Evolutionary conservation across 495 filamentous ascomycete species (phyloP), one percentile per base, ranked within the genome.

Genomic region (Rusavskia elegans): DNA sequence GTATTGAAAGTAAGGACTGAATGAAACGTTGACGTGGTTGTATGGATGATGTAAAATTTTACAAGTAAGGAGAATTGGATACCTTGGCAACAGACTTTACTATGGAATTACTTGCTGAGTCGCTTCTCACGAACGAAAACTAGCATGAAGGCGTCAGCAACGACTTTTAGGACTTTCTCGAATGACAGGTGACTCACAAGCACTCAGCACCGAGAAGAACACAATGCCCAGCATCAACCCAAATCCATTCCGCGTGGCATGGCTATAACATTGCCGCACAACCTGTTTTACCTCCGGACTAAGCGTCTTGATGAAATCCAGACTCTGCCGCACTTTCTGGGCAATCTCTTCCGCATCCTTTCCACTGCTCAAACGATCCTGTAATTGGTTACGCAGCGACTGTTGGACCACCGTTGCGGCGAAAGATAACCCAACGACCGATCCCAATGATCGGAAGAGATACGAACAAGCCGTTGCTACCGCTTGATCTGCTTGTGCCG

Each of bases 391-490:
- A 5, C 85, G 73, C 21, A 95, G 69, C 11, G 71, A 69, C 54
- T 85, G 81, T 61, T 95, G 88, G 17, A 87, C 74, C 16, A 87
- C 72, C 2, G 83, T 88, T 0, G 84, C 77, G 14, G 79, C 74
- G 23, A 86, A 61, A 21, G 82, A 82, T 37, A 93, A 64, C 9
- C 87, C 85, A 19, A 85, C 73, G 9, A 87, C 81, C 4, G 78
- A 81, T n/a, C 88, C 88, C 10, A 93, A 69, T 5, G 83, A 82
- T 4, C 88, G 81, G 72, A 95, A 95, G 2, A 93, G 76, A 63
- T 93, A 95, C 1, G 80, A 85, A 63, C 85, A 89, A 2, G 88
- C 88, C 13, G 86, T 89, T 3, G 81, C 82, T 3, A 93, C 74
- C 0, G 87, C 87, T 53, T 86, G 80, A 56, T 92, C 85, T 38